Conservation (phyloP, 768 basidiomycete genomes). For the Cystobasidiopsis lactophilus region DNA sequence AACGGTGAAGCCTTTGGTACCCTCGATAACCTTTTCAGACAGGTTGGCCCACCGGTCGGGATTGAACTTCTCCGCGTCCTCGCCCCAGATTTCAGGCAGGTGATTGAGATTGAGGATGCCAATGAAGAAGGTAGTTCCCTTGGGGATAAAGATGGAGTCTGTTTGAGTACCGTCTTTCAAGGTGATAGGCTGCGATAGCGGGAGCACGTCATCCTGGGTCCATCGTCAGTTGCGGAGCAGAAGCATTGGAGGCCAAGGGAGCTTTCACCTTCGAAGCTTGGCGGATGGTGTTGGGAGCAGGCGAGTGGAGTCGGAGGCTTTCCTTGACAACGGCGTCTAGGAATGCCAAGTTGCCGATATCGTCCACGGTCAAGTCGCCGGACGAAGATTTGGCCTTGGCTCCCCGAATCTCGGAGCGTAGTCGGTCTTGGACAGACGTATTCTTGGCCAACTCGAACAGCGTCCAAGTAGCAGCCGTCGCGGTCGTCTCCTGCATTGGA, state of each 20-base stretch:
- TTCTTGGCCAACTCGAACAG: constrained; percentile 1
- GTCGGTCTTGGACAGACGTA: background rate
- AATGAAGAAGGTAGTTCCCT: constrained; percentile 38
- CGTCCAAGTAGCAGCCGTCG: constrained; percentile 4
- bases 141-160: constrained; percentile 25
- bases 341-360: constrained; percentile 1
- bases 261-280: too few relatives aligned
- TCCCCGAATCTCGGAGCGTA: constrained; percentile 3
- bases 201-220: constrained; percentile 52
- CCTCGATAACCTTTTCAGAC: background rate
- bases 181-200: constrained; percentile 27
- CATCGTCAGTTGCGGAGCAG: too few relatives aligned
- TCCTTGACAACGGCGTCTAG: constrained; percentile 26
- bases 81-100: constrained; percentile 37
- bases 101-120: constrained; percentile 42
- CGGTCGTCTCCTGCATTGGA: too few relatives aligned
- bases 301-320: constrained; percentile 52
- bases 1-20: background rate
- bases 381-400: background rate
- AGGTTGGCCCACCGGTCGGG: constrained; percentile 5
- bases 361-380: background rate
- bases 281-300: constrained; percentile 58
- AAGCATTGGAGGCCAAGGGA: too few relatives aligned
- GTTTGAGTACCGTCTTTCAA: constrained; percentile 5
- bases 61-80: constrained; percentile 39